Base-by-base conservation (phyloP, 495 filamentous ascomycete genomes). In the Sabuloglossum arenarium region DNA sequence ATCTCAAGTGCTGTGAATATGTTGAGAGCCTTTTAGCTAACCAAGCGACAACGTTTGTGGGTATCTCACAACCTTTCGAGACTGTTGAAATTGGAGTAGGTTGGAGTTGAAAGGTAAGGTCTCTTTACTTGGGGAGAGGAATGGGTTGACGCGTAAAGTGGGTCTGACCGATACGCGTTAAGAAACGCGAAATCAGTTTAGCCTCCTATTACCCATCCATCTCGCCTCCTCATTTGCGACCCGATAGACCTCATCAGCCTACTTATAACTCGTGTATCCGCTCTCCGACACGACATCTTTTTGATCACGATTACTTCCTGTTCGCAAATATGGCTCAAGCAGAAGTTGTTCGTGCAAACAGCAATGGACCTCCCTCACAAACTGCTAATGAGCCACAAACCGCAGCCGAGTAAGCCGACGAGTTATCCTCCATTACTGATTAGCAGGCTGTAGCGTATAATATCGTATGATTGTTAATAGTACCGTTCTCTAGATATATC, bases 301-400 rank as follows among this genome's bases (percentile, higher is more conserved):
- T 10, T 3, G 19, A 23, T 10, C 21, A 23, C 16, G 9, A 12
- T 5, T 43, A 43, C 11, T n/a, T 43, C 39, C 39, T 1, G n/a
- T 21, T 43, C 21, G 10, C 23, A 29, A 16, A 29, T 51, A 51
- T 51, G 47, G 28, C 47, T 3, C 14, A 27, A 11, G 14, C 24
- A 14, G 47, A 51, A 51, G 47, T 19, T 16, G 47, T 51, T 19
- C 3, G 6, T 27, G 1, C 23, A 30, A 51, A n/a, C 12, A 19
- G 62, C 67, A 51, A 30, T 1, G 45, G 24, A n/a, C 45, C 45
- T 47, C n/a, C 45, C 59, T 88, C 84, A 5, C 77, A 85, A 55
- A 71, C 75, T 46, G 82, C 81, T 11, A 75, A 79, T 29, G 64
- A 71, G 57, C 93, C 87, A 14, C 86, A 94, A 63, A 96, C 89